Percentiles rank a stretch among this genome's conserved stretches.
These are phyloP conservation scores for Euphorbia tirucalli DNA, from an alignment of 345 rosid species.

Conservation along the genomic window DNA sequence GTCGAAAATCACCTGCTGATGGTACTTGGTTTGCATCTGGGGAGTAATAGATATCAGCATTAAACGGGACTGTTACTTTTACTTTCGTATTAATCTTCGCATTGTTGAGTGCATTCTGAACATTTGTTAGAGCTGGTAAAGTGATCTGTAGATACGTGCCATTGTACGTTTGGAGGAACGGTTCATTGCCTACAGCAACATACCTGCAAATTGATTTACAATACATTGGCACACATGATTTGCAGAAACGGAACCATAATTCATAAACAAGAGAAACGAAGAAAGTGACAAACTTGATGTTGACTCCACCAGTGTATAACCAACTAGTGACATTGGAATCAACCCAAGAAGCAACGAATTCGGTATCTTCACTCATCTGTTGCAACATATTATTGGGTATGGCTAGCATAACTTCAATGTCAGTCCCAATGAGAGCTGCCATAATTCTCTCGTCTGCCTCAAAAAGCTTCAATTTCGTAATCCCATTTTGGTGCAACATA, in stretches of 20 bases:
- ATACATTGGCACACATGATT: background rate
- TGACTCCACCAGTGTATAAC: slow-evolving; percentile 23
- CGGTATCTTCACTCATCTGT: slow-evolving; percentile 15
- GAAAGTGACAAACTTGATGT: slow-evolving; percentile 19
- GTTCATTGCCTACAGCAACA: slow-evolving; percentile 38
- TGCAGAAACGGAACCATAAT: background rate
- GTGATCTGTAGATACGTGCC: slow-evolving; percentile 33
- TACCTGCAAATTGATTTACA: slow-evolving; percentile 20
- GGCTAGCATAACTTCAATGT: slow-evolving; percentile 48
- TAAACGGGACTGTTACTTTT: slow-evolving; percentile 49
- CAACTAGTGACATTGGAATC: slow-evolving; percentile 27
- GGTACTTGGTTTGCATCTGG: slow-evolving; percentile 24
- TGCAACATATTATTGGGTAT: slow-evolving; percentile 30
- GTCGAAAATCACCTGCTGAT: slow-evolving; percentile 26
- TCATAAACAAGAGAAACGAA: background rate
- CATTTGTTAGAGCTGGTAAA: slow-evolving; percentile 43
- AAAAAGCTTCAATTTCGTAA: slow-evolving; percentile 39
- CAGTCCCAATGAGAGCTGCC: slow-evolving; percentile 38
- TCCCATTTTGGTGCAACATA: slow-evolving; percentile 42
- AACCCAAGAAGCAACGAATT: slow-evolving; percentile 23
- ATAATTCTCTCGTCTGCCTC: slow-evolving; percentile 35
- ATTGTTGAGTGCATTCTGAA: slow-evolving; percentile 41
- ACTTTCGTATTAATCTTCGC: slow-evolving; percentile 27
- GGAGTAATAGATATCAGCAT: slow-evolving; percentile 46
- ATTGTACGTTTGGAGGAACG: slow-evolving; percentile 44